Conservation (phyloP, 2,329 filamentous ascomycete genomes). For the Fulvia fulva region DNA sequence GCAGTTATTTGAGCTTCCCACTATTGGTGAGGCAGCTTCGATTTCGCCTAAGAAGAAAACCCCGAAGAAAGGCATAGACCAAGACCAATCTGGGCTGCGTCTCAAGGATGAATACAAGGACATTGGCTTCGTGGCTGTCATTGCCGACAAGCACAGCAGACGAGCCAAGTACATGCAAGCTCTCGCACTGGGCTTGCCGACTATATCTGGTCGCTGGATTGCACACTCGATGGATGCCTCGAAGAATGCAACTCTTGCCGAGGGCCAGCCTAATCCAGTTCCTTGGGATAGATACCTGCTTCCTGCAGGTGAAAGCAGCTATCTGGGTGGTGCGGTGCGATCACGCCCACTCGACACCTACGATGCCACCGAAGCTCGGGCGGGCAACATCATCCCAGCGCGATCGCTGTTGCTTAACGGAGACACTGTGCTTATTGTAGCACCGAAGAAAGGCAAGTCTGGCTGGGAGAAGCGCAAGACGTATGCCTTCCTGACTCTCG, state of each 20-base stretch:
- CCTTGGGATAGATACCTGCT: slow-evolving; percentile 80
- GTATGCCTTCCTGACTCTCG: slow-evolving; percentile 76
- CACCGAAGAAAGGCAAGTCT: slow-evolving; percentile 55
- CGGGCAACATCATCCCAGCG: slow-evolving; percentile 55
- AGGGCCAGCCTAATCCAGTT: slow-evolving; percentile 54
- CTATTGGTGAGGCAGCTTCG: slow-evolving; percentile 24
- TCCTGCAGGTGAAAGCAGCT: slow-evolving; percentile 74
- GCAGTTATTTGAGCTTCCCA: slow-evolving; percentile 63
- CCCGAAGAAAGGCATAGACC: slow-evolving; percentile 11
- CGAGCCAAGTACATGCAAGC: slow-evolving; percentile 94
- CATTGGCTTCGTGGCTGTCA: slow-evolving; percentile 76
- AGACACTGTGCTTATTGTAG: slow-evolving; percentile 70
- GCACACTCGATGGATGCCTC: slow-evolving; percentile 58
- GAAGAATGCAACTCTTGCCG: slow-evolving; percentile 15
- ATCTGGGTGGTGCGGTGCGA: slow-evolving; percentile 70
- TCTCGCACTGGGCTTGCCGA: slow-evolving; percentile 82
- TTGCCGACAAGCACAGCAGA: slow-evolving; percentile 80
- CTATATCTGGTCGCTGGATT: slow-evolving; percentile 78
- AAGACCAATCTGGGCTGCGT: slow-evolving; percentile 21
- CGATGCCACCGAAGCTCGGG: slow-evolving; percentile 53
- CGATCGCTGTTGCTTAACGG: slow-evolving; percentile 41
- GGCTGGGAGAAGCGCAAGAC: slow-evolving; percentile 59
- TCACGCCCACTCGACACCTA: slow-evolving; percentile 66
- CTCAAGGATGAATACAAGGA: slow-evolving; percentile 51
- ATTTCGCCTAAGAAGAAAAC: slow-evolving; percentile 19